Percentiles rank a stretch among this genome's conserved stretches.
These are phyloP conservation scores for Carpinus fangiana DNA, from an alignment of 306 rosid genomes.

Conservation along the genomic window DNA sequence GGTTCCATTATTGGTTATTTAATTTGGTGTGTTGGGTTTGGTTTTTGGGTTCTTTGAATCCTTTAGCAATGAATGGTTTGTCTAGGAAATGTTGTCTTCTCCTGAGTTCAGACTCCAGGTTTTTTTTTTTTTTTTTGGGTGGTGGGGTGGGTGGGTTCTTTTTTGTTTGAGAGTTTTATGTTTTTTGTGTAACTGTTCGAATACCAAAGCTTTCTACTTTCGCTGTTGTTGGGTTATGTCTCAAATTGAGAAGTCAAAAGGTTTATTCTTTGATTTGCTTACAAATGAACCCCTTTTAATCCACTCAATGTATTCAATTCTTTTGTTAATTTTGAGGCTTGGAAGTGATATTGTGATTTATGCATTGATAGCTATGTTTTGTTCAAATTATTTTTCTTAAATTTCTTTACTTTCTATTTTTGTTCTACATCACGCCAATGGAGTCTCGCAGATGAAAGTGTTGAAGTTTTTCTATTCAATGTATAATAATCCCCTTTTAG, in stretches of 20 bases:
- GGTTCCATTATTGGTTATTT: neutral
- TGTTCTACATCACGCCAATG: neutral
- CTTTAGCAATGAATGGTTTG: neutral
- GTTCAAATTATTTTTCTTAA: neutral
- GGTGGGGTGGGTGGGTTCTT: neutral
- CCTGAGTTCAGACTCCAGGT: neutral
- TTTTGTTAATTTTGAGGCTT: neutral
- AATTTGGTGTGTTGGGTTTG: constrained; percentile 14
- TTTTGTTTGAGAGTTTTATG: neutral
- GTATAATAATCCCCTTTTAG: constrained; percentile 5
- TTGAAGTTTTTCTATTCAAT: neutral
- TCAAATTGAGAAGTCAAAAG: neutral
- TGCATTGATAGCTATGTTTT: neutral
- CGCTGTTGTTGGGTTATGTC: neutral
- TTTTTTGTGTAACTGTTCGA: neutral
- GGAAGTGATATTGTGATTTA: constrained; percentile 29
- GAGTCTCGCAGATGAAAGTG: neutral
- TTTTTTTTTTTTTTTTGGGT: neutral
- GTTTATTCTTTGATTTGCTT: neutral
- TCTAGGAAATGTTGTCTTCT: neutral
- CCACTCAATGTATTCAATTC: neutral
- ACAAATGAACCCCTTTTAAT: constrained; percentile 14
- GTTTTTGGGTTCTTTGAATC: constrained; percentile 1
- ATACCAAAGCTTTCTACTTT: neutral
- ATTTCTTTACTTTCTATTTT: neutral